Conservation (phyloP, 805 yeast species). For the Danielia reshetovae region DNA sequence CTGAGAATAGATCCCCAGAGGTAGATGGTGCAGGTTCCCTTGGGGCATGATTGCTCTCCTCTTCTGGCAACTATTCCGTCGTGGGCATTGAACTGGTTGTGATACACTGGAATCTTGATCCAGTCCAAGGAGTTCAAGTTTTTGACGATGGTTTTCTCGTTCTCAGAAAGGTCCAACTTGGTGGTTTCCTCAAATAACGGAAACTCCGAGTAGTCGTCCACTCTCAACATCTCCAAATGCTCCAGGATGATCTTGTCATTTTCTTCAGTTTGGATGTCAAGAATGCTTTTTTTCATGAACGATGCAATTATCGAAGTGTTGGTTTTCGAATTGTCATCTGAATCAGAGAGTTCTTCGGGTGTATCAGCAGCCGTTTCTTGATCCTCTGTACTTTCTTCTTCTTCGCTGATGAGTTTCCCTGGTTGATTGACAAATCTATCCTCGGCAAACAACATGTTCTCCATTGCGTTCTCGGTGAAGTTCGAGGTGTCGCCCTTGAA, state of each 20-base stretch:
- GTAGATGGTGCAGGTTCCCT: conserved; percentile 50
- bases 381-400: conserved; percentile 9
- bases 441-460: conserved; percentile 34
- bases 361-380: conserved; percentile 5
- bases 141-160: conserved; percentile 40
- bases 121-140: conserved; percentile 65
- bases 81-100: conserved; percentile 77
- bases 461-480: conserved; percentile 33
- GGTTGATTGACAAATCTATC: conserved; percentile 20
- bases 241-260: conserved; percentile 21
- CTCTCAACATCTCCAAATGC: conserved; percentile 15
- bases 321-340: neutral
- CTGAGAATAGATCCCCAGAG: conserved; percentile 45
- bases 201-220: conserved; percentile 15
- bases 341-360: neutral
- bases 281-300: conserved; percentile 2
- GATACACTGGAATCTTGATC: conserved; percentile 71
- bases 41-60: conserved; percentile 49
- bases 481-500: conserved; percentile 41
- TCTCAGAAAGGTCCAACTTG: conserved; percentile 34
- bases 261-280: conserved; percentile 19
- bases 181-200: conserved; percentile 31
- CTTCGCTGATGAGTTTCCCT: conserved; percentile 11
- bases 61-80: conserved; percentile 81
- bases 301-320: neutral